These are phyloP conservation scores for Linnemannia hyalina DNA, from an alignment of 192 early-diverging fungal genomes.

Conservation along the genomic window DNA sequence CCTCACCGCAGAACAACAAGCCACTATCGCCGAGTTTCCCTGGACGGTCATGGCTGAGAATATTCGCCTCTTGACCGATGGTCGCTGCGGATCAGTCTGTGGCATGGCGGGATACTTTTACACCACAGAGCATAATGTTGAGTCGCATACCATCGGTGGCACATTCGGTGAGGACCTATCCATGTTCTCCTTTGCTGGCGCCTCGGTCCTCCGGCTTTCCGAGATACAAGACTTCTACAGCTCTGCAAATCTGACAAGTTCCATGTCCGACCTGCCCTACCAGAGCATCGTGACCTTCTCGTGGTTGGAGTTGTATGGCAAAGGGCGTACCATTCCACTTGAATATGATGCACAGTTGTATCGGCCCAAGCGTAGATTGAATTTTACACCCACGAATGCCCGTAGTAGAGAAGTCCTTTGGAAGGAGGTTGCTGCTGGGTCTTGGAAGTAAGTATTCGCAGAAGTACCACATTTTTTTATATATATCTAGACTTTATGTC, in stretches of 20 bases:
- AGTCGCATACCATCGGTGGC: constrained; percentile 7
- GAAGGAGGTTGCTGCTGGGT: constrained; percentile 6
- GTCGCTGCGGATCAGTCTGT: constrained; percentile 25
- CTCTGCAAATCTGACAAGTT: not conserved
- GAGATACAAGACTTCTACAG: not conserved
- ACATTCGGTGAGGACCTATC: not conserved
- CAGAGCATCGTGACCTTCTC: not conserved
- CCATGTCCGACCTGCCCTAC: constrained; percentile 1
- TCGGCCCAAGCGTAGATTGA: not conserved
- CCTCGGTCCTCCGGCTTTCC: not conserved
- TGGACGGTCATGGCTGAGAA: constrained; percentile 18
- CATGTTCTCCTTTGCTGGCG: constrained; percentile 26
- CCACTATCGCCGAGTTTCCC: not conserved
- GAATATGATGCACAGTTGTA: constrained; percentile 11
- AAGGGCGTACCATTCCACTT: not conserved
- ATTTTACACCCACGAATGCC: constrained; percentile 1
- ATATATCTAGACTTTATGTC: too few relatives aligned
- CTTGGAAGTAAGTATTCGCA: constrained; percentile 6
- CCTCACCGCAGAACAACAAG: too few relatives aligned
- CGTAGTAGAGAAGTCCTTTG: constrained; percentile 8
- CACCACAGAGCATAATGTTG: not conserved
- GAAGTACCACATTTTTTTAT: not conserved
- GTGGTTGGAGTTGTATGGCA: not conserved
- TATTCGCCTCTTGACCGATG: constrained; percentile 21
- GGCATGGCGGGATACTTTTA: constrained; percentile 2